Conservation (phyloP, 1,139 yeast genomes). For the Arxiozyma slooffiae region DNA sequence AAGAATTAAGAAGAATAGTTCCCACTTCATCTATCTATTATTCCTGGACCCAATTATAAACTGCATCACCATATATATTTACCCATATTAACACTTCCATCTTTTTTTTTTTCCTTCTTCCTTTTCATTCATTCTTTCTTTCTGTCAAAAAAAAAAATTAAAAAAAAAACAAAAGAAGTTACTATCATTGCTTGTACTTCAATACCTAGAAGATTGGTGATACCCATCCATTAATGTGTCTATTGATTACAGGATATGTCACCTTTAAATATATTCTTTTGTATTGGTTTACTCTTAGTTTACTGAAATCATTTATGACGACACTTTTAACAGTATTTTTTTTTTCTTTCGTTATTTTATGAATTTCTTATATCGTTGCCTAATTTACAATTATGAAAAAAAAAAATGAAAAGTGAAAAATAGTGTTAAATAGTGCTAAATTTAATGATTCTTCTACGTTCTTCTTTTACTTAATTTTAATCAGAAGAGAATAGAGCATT, state of each 20-base stretch:
- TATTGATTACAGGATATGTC: not conserved
- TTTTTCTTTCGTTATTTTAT: not conserved
- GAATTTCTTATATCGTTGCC: not conserved
- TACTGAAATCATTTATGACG: not conserved
- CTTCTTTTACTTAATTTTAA: not conserved
- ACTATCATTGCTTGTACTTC: not conserved
- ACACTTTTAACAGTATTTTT: not conserved
- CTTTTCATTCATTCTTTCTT: too few species aligned
- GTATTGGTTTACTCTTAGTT: not conserved
- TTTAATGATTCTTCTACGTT: not conserved
- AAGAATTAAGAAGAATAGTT: conserved; percentile 26
- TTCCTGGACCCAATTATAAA: conserved; percentile 28
- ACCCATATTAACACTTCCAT: not conserved
- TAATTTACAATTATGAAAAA: not conserved
- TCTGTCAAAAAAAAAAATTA: too few species aligned
- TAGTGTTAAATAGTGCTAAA: too few species aligned
- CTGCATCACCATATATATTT: too few species aligned
- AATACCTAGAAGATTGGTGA: not conserved
- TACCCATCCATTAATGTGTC: not conserved
- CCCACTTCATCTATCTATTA: conserved; percentile 27
- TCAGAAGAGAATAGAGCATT: too few species aligned
- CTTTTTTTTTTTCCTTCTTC: too few species aligned
- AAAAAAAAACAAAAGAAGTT: too few species aligned
- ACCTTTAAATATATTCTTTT: too few species aligned
- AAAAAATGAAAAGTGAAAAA: too few species aligned